Conservation (phyloP, 2,329 filamentous ascomycete species). For the Dendryphion nanum region DNA sequence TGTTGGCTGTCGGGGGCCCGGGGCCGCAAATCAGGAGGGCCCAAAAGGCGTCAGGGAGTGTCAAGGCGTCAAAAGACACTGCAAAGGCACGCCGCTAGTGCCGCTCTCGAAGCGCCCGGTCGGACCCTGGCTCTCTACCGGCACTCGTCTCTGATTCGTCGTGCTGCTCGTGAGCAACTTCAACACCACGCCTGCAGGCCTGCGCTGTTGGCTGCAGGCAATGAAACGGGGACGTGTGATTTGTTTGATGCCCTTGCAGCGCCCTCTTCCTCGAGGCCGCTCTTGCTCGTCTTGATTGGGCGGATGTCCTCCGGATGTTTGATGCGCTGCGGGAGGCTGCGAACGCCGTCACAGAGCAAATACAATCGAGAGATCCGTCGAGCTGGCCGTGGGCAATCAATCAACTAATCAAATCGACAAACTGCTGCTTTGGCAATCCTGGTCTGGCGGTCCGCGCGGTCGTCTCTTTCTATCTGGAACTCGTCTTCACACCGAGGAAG, state of each 20-base stretch:
- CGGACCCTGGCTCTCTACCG: conserved; percentile 8
- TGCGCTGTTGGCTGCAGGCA: conserved; percentile 21
- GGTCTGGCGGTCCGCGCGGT: conserved; percentile 22
- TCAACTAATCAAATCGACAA: too few relatives aligned
- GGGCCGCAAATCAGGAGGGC: too few relatives aligned
- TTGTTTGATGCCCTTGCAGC: conserved; percentile 36
- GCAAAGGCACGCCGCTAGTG: conserved; percentile 5
- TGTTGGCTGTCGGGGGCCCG: too few relatives aligned
- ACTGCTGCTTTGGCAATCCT: too few relatives aligned
- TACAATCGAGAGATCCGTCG: conserved; percentile 9
- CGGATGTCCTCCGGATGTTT: conserved; percentile 17
- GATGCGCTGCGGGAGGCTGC: conserved; percentile 28
- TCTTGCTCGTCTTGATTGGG: conserved; percentile 26
- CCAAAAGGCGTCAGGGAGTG: too few relatives aligned
- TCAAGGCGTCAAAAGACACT: too few relatives aligned
- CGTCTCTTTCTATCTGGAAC: conserved; percentile 19
- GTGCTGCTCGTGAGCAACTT: conserved; percentile 12
- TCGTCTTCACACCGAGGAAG: too few relatives aligned
- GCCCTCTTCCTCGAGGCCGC: conserved; percentile 12
- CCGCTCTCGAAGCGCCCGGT: conserved; percentile 29
- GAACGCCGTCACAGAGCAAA: conserved; percentile 12
- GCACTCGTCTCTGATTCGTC: too few relatives aligned
- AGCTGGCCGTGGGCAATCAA: conserved; percentile 14
- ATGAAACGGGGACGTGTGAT: conserved; percentile 38
- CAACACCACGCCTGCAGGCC: conserved; percentile 8